A percentile compares a stretch with the other conserved stretches of the same genome.
Conservation (phyloP, 2,329 filamentous ascomycete genomes). For the Exophiala oligosperma region DNA sequence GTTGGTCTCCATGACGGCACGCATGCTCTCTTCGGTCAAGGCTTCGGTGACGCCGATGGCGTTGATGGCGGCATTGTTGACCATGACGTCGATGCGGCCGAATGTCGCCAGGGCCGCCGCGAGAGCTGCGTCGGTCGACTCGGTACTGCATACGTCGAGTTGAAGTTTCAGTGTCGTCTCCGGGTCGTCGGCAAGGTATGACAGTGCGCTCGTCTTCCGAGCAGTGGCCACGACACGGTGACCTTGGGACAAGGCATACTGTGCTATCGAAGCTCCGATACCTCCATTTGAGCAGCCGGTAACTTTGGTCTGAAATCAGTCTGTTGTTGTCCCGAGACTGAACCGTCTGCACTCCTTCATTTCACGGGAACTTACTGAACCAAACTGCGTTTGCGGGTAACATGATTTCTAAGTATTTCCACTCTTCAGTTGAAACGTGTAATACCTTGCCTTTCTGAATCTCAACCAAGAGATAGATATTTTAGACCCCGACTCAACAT, state of each 20-base stretch:
- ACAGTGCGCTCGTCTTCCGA: not conserved
- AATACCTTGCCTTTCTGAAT: too few relatives aligned
- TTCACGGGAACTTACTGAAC: too few relatives aligned
- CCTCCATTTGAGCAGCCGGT: too few relatives aligned
- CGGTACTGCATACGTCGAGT: not conserved
- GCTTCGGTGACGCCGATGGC: slow-evolving; percentile 21
- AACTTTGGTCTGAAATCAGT: too few relatives aligned
- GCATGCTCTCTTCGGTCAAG: slow-evolving; percentile 20
- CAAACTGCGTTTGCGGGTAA: too few relatives aligned
- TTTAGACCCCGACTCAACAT: too few relatives aligned
- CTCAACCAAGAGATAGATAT: too few relatives aligned
- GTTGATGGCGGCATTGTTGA: slow-evolving; percentile 32
- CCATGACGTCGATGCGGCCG: slow-evolving; percentile 28
- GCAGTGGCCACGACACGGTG: not conserved
- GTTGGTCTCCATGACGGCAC: slow-evolving; percentile 24
- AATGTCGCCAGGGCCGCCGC: not conserved
- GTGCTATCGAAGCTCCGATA: too few relatives aligned
- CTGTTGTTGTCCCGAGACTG: too few relatives aligned
- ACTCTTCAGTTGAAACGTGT: too few relatives aligned
- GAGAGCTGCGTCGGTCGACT: not conserved
- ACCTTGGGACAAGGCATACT: not conserved
- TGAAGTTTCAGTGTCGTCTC: not conserved
- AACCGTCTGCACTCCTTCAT: too few relatives aligned
- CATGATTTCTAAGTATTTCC: too few relatives aligned
- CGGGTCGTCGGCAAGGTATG: not conserved